Conservation (phyloP, 140 eudicot species). For the Bidens hawaiensis region DNA sequence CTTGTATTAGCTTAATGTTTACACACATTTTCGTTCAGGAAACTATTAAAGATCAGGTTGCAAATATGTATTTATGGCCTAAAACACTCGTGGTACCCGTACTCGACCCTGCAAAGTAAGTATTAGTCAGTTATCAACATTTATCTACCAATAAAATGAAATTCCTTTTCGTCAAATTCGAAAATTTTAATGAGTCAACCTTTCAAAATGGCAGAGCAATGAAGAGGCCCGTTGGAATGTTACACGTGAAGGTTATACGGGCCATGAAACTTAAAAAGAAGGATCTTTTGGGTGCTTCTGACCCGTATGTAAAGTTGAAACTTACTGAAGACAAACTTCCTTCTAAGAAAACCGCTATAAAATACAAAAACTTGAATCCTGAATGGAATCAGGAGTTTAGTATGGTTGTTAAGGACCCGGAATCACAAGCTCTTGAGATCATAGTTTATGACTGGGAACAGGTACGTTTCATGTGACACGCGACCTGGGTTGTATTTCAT, state of each 20-base stretch:
- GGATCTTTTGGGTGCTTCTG: conserved; percentile 80
- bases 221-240: conserved; percentile 77
- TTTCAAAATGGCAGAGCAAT: conserved; percentile 49
- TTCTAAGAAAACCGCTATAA: conserved; percentile 81
- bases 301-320: conserved; percentile 81
- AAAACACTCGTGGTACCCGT: conserved; percentile 81
- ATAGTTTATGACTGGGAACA: conserved; percentile 86
- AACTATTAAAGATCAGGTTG: conserved; percentile 75
- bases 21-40: conserved; percentile 43
- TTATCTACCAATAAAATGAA: background rate
- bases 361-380: conserved; percentile 80
- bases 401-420: conserved; percentile 70
- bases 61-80: conserved; percentile 89
- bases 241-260: conserved; percentile 62
- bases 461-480: conserved; percentile 54
- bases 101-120: conserved; percentile 85
- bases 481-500: too few species aligned
- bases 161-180: too few species aligned
- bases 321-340: conserved; percentile 75
- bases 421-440: conserved; percentile 63
- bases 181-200: background rate
- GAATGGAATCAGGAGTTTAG: conserved; percentile 90
- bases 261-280: conserved; percentile 83
- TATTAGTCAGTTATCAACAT: background rate
- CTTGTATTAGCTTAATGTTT: conserved; percentile 14